A percentile compares a stretch with the other conserved stretches of the same genome.
phyloP scores from a whole-genome alignment of 768 basidiomycete genomes.

The Amanita phalloides region DNA sequence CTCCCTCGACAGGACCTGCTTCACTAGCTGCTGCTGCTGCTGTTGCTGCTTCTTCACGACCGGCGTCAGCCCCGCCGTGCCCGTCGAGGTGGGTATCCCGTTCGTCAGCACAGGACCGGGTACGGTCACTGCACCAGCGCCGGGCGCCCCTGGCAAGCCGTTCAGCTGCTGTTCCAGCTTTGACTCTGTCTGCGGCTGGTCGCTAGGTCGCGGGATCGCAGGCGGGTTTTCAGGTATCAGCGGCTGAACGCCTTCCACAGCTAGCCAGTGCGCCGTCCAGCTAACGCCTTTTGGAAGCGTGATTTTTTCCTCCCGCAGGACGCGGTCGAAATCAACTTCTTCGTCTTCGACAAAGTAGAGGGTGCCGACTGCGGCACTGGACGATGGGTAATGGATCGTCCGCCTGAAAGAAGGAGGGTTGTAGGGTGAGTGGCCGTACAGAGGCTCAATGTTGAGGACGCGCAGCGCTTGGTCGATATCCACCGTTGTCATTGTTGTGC shows the following conservation, averaged over 20 bases:
- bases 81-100: conserved; percentile 13
- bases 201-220: conserved; percentile 52
- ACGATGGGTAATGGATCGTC: conserved; percentile 38
- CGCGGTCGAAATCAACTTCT: conserved; percentile 92
- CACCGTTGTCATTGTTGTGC: conserved; percentile 80
- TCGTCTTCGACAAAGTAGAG: conserved; percentile 96
- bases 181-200: conserved; percentile 16
- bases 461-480: conserved; percentile 94
- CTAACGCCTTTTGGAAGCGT: conserved; percentile 68
- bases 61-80: conserved; percentile 13
- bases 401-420: conserved; percentile 54
- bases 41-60: conserved; percentile 31
- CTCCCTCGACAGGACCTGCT: conserved; percentile 88
- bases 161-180: conserved; percentile 13
- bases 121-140: conserved; percentile 14
- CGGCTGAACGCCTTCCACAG: conserved; percentile 96
- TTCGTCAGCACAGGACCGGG: conserved; percentile 20
- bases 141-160: conserved; percentile 15
- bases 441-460: conserved; percentile 91
- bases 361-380: conserved; percentile 43
- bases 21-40: conserved; percentile 70
- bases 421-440: conserved; percentile 74
- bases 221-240: conserved; percentile 94
- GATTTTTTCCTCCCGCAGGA: conserved; percentile 80
- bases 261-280: conserved; percentile 96